A percentile compares a stretch with the other conserved stretches of the same genome.
Evolutionary conservation across 2,329 filamentous ascomycete genomes (phyloP).

Genomic region (Aspergillus intermedius): DNA sequence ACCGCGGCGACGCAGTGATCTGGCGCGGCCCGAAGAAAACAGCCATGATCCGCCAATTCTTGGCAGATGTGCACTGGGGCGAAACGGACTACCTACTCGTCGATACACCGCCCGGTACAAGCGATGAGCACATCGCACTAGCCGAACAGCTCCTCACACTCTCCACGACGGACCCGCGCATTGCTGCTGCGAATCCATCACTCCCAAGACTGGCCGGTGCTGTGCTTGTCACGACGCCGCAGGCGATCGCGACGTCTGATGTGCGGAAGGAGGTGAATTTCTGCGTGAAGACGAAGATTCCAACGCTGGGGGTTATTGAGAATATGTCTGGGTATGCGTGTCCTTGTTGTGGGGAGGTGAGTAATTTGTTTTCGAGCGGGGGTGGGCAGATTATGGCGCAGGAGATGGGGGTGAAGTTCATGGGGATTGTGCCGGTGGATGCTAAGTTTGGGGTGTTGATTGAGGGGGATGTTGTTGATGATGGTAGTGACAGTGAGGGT

Average conservation of each 20-base stretch:
- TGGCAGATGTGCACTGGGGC: constrained; percentile 83
- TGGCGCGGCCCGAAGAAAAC: constrained; percentile 99
- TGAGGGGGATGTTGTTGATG: constrained; percentile 49
- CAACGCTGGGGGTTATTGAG: constrained; percentile 82
- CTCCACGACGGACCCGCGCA: constrained; percentile 22
- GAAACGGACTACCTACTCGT: constrained; percentile 87
- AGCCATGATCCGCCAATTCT: constrained; percentile 95
- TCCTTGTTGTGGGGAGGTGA: constrained; percentile 70
- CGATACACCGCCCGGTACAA: constrained; percentile 92
- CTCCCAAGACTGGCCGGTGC: constrained; percentile 70
- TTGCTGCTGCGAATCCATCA: constrained; percentile 5
- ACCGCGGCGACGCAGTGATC: constrained; percentile 83
- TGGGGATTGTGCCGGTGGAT: constrained; percentile 86
- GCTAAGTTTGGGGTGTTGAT: constrained; percentile 83
- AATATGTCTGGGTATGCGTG: constrained; percentile 66
- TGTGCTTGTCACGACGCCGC: constrained; percentile 91
- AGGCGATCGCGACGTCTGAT: constrained; percentile 87
- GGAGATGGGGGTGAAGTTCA: constrained; percentile 75
- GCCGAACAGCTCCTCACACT: constrained; percentile 69
- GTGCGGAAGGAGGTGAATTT: constrained; percentile 95
- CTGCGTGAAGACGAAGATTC: constrained; percentile 73
- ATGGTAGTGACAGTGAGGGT: constrained; percentile 18
- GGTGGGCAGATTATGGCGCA: constrained; percentile 83
- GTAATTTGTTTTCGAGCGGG: constrained; percentile 86
- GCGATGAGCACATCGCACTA: constrained; percentile 93